Base-by-base conservation (phyloP, 1,284 basidiomycete genomes). In the Boletus hoseneyae region DNA sequence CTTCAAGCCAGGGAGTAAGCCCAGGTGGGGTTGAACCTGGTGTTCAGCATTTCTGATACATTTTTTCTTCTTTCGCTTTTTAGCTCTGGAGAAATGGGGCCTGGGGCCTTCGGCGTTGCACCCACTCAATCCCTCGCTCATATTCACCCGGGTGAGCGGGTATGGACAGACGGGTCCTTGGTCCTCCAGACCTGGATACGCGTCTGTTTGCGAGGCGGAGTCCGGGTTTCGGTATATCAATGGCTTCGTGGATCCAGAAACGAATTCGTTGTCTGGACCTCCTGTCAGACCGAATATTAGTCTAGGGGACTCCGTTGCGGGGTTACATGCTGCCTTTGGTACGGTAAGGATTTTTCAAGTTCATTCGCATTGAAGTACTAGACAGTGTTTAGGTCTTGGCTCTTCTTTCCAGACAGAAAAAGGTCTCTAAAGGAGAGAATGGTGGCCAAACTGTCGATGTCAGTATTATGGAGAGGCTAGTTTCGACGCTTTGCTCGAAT, bases 121-220 rank as follows among this genome's bases (percentile, higher is more conserved):
- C 33, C 73, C 72, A 8, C 70, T 74, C 47, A 85, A 85, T 50
- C 80, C 83, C 0, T 77, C 73, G 19, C 76, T 87, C 53, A 82
- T 87, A 53, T 86, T 82, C 65, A 86, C 84, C 2, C 80, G 85
- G 29, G 81, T 87, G 19, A 85, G 83, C 53, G 85, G 84, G 6
- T 87, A 85, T 57, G 85, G 84, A 5, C 84, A 86, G 58, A 85
- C 81, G 1, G 84, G 84, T 3, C 83, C 85, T 29, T 87, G 84
- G 84, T 74, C 82, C 0, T 74, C 77, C 15, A 75, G 81, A 16
- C 82, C 83, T 4, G 83, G 84, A 18, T 87, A 83, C 53, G 85
- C 84, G 3, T 82, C 83, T 2, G 83, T 87, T 3, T 87, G 84
- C 58, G 85, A 87, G 68, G 84, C 82, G 3, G 83, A 87, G 57